Evolutionary conservation across 108 stramenopile species (phyloP).

Genomic region (Nannochloropsis gaditana): DNA sequence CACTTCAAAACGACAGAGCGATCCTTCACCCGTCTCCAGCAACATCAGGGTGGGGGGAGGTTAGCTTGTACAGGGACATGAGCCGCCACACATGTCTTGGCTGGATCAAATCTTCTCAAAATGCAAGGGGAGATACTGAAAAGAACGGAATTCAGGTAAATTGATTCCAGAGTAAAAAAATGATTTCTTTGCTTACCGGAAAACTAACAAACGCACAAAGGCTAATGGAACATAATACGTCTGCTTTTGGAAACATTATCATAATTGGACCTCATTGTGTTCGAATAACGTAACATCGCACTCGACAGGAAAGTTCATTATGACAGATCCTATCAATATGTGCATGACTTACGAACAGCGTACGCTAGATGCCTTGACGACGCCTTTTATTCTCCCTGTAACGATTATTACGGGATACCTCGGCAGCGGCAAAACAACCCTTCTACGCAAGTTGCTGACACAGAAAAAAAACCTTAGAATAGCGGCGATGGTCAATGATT

Average conservation of each 20-base stretch:
- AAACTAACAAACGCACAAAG: too few species aligned
- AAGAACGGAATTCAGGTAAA: too few species aligned
- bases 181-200: too few species aligned
- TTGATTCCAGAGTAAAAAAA: too few species aligned
- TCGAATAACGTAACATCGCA: too few species aligned
- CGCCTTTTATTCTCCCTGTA: conserved; percentile 36
- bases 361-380: neutral
- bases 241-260: too few species aligned
- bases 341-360: neutral
- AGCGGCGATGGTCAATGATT: conserved; percentile 69
- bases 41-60: neutral
- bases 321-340: neutral
- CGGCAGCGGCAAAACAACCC: conserved; percentile 55
- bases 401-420: conserved; percentile 56
- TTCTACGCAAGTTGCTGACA: conserved; percentile 33
- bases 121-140: too few species aligned
- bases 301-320: neutral
- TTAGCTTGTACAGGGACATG: neutral
- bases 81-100: too few species aligned
- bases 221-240: too few species aligned
- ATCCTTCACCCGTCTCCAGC: neutral
- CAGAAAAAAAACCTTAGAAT: conserved; percentile 71
- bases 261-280: too few species aligned
- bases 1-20: neutral
- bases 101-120: too few species aligned